These are phyloP conservation scores for Pythium apleroticum DNA, from an alignment of 352 stramenopile genomes.

Conservation along the genomic window DNA sequence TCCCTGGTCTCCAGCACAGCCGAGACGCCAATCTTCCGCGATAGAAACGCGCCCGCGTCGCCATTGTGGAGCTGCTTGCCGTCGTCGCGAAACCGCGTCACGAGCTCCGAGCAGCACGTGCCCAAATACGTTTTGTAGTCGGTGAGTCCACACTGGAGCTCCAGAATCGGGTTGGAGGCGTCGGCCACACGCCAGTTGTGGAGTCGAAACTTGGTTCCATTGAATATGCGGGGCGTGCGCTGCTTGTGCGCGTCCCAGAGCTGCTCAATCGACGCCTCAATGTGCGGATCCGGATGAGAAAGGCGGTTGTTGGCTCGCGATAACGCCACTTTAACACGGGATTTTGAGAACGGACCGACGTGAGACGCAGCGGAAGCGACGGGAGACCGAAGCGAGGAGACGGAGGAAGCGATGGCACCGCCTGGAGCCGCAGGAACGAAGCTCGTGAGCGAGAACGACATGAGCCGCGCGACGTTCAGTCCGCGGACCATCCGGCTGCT, in stretches of 20 bases:
- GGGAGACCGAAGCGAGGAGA: background rate
- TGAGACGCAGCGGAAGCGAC: background rate
- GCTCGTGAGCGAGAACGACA: slow-evolving; percentile 26
- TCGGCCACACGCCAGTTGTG: slow-evolving; percentile 17
- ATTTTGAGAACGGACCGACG: slow-evolving; percentile 11
- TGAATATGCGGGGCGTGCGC: slow-evolving; percentile 57
- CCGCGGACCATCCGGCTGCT: background rate
- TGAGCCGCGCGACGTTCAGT: slow-evolving; percentile 15
- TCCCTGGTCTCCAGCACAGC: slow-evolving; percentile 67
- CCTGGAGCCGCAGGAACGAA: slow-evolving; percentile 16
- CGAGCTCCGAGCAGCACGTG: slow-evolving; percentile 58
- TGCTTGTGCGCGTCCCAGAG: slow-evolving; percentile 41
- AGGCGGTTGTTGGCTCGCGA: slow-evolving; percentile 43
- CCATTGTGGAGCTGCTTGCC: background rate
- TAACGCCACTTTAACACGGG: slow-evolving; percentile 23
- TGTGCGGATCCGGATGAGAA: slow-evolving; percentile 36
- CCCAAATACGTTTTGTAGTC: slow-evolving; percentile 81
- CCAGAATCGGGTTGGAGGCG: slow-evolving; percentile 16
- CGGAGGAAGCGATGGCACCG: background rate
- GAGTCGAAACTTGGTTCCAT: slow-evolving; percentile 73
- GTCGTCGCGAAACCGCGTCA: slow-evolving; percentile 38
- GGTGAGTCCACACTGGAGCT: slow-evolving; percentile 48
- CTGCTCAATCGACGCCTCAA: slow-evolving; percentile 41
- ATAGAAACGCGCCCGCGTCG: slow-evolving; percentile 60
- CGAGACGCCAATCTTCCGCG: slow-evolving; percentile 78